phyloP scores from a whole-genome alignment of 2,329 filamentous ascomycete genomes.

The Colletotrichum eleusines region DNA sequence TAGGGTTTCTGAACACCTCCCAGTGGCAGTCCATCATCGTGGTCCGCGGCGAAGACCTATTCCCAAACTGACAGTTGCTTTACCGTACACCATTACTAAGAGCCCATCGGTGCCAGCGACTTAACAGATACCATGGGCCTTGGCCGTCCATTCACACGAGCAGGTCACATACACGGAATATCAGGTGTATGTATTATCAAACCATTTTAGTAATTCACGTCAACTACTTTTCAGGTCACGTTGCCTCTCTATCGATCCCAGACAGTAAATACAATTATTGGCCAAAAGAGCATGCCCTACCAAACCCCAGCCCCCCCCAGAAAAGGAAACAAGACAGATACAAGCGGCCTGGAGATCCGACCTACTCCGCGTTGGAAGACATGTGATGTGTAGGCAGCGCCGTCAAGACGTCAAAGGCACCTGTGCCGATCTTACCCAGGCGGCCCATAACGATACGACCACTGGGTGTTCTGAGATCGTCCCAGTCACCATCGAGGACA shows the following conservation, averaged over 20 bases:
- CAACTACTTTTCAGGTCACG: slow-evolving; percentile 34
- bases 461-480: slow-evolving; percentile 87
- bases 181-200: neutral
- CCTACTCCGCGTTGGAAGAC: slow-evolving; percentile 33
- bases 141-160: neutral
- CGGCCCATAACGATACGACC: slow-evolving; percentile 89
- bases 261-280: slow-evolving; percentile 35
- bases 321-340: slow-evolving; percentile 19
- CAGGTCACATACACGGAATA: neutral
- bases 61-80: neutral
- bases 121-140: neutral
- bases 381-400: slow-evolving; percentile 65
- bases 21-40: neutral
- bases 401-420: slow-evolving; percentile 88
- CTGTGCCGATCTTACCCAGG: slow-evolving; percentile 87
- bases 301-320: slow-evolving; percentile 12
- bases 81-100: neutral
- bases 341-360: neutral
- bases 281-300: slow-evolving; percentile 16
- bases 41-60: neutral
- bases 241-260: slow-evolving; percentile 32
- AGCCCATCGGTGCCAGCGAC: neutral
- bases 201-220: slow-evolving; percentile 5
- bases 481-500: slow-evolving; percentile 89
- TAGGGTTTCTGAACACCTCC: neutral